These are phyloP conservation scores for Prototheca cutis DNA, from an alignment of 163 green algal genomes.

Conservation along the genomic window DNA sequence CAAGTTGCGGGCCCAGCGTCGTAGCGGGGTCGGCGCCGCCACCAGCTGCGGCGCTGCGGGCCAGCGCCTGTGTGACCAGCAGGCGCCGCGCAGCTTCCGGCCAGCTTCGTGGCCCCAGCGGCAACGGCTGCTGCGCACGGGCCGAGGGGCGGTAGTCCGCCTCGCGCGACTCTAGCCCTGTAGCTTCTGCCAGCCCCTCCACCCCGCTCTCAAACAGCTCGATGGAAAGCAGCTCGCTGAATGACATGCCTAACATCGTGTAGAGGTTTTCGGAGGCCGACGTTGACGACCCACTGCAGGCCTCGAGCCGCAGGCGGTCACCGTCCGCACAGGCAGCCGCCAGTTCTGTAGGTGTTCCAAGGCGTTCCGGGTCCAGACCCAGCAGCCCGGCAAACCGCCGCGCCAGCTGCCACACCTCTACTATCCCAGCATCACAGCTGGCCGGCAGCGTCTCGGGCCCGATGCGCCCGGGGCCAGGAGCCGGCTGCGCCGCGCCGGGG, in stretches of 20 bases:
- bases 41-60: conserved; percentile 3
- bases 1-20: conserved; percentile 7
- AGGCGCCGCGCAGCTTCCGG: conserved; percentile 13
- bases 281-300: no score
- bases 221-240: not conserved
- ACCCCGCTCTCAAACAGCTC: not conserved
- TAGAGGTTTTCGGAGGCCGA: no score
- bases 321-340: no score
- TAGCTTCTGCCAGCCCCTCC: not conserved
- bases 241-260: not conserved
- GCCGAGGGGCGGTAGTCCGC: conserved; percentile 8
- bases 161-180: conserved; percentile 8
- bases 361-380: no score
- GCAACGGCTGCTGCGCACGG: conserved; percentile 11
- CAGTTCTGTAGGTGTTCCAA: no score
- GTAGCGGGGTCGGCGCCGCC: not conserved
- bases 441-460: conserved; percentile 4
- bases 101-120: conserved; percentile 14
- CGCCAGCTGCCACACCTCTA: conserved; percentile 23
- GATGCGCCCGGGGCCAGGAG: conserved; percentile 1
- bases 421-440: conserved; percentile 8
- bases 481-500: conserved; percentile 3
- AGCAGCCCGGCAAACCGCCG: conserved; percentile 3
- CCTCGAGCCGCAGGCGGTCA: no score
- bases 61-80: conserved; percentile 11